These are phyloP conservation scores for Curvularia sp. DNA, from an alignment of 2,329 filamentous ascomycete genomes.

Conservation along the genomic window DNA sequence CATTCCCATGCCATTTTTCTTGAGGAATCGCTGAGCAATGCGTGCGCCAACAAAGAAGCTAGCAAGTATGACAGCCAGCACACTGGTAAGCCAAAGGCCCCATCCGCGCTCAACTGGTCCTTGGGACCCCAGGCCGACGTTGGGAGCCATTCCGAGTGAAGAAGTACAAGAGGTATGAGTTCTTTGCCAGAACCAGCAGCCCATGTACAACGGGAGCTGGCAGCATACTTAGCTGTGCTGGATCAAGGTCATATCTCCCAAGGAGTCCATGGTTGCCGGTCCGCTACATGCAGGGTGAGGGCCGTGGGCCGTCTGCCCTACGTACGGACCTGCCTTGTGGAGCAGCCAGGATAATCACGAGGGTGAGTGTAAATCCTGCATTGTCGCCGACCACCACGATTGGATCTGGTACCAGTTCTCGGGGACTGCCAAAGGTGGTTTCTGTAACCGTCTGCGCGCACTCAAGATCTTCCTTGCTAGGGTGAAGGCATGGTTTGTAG, in stretches of 20 bases:
- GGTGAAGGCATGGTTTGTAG: not conserved
- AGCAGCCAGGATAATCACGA: not conserved
- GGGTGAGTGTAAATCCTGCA: slow-evolving; percentile 2
- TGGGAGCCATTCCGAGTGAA: slow-evolving; percentile 26
- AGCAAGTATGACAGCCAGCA: slow-evolving; percentile 29
- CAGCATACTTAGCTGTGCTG: slow-evolving; percentile 7
- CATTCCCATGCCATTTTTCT: slow-evolving; percentile 27
- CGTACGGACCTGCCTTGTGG: not conserved
- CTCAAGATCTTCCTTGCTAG: slow-evolving; percentile 12
- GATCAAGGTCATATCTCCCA: not conserved
- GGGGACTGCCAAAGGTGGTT: slow-evolving; percentile 1
- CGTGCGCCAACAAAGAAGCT: slow-evolving; percentile 29
- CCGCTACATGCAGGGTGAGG: slow-evolving; percentile 4
- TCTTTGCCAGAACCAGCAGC: not conserved
- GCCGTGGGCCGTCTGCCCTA: not conserved
- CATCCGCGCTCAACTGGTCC: slow-evolving; percentile 32
- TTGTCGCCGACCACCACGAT: slow-evolving; percentile 1
- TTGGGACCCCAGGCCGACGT: slow-evolving; percentile 34
- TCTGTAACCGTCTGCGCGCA: not conserved
- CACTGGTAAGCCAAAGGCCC: slow-evolving; percentile 33
- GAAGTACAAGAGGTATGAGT: not conserved
- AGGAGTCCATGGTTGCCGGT: not conserved
- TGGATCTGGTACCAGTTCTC: slow-evolving; percentile 12
- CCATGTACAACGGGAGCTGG: slow-evolving; percentile 5
- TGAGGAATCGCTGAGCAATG: slow-evolving; percentile 26